A percentile compares a stretch with the other conserved stretches of the same genome.
Evolutionary conservation across 805 yeast genomes (phyloP).

Genomic region (Ascoidea tarda): DNA sequence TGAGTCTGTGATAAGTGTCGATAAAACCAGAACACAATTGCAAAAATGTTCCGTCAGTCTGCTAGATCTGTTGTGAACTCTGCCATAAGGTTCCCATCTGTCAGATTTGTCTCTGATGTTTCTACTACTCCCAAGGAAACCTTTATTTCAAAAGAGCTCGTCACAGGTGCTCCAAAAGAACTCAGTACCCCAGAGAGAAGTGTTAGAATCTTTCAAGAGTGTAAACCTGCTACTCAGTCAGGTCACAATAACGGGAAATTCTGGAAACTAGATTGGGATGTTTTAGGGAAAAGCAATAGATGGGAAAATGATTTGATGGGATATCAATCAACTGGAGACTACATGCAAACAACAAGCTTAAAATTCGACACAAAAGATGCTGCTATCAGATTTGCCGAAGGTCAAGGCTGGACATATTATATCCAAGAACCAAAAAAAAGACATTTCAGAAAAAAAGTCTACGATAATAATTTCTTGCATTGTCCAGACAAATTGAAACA

Average conservation of each 20-base stretch:
- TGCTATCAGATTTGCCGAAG: conserved; percentile 65
- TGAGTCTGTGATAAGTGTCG: too few relatives aligned
- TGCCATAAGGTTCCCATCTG: neutral
- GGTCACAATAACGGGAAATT: conserved; percentile 27
- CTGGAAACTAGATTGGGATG: conserved; percentile 83
- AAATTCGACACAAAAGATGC: conserved; percentile 64
- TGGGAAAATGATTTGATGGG: conserved; percentile 90
- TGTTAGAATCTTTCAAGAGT: conserved; percentile 64
- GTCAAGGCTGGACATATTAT: conserved; percentile 78
- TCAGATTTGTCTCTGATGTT: neutral
- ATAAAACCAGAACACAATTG: too few relatives aligned
- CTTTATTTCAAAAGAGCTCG: conserved; percentile 29
- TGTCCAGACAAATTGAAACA: conserved; percentile 59
- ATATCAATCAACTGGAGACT: conserved; percentile 66
- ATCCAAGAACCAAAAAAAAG: conserved; percentile 72
- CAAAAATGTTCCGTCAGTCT: conserved; percentile 1
- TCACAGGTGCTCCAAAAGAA: conserved; percentile 70
- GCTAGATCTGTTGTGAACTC: neutral
- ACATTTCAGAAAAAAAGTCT: conserved; percentile 61
- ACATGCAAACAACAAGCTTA: conserved; percentile 53
- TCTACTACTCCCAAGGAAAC: neutral
- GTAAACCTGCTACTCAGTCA: conserved; percentile 74
- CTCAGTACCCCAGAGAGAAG: conserved; percentile 40
- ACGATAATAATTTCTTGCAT: conserved; percentile 59
- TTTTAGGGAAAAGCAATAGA: conserved; percentile 58